Evolutionary conservation across 441 rosid species (phyloP).

Genomic region (Cnidoscolus chayamansa): DNA sequence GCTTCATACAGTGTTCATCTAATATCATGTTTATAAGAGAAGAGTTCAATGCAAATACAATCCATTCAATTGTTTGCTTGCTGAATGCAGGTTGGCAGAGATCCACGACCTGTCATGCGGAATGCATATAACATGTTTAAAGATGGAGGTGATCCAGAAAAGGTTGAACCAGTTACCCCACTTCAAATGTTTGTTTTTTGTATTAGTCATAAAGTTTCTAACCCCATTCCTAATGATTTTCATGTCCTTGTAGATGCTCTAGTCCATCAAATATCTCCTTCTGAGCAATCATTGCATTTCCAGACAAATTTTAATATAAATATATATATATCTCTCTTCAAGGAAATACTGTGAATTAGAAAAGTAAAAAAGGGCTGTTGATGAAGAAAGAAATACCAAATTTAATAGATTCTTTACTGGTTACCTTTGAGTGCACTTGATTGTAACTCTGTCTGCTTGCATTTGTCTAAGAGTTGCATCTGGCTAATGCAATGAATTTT

Average conservation of each 20-base stretch:
- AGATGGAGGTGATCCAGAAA: constrained; percentile 84
- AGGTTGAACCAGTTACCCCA: constrained; percentile 37
- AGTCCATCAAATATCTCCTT: not conserved
- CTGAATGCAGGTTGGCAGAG: constrained; percentile 73
- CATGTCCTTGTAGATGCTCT: not conserved
- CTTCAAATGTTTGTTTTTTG: not conserved
- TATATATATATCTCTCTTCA: not conserved
- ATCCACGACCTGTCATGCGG: constrained; percentile 78
- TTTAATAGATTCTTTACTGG: not conserved
- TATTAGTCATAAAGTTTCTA: not conserved
- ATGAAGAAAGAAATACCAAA: not conserved
- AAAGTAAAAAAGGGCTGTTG: not conserved
- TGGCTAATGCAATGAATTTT: constrained; percentile 7
- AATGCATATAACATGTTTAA: constrained; percentile 75
- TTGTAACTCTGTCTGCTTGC: not conserved
- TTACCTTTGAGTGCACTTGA: not conserved
- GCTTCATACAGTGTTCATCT: not conserved
- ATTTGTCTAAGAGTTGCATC: constrained; percentile 9
- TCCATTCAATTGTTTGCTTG: constrained; percentile 1
- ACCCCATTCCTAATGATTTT: not conserved
- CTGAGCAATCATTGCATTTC: not conserved
- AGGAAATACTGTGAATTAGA: not conserved
- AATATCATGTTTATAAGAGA: not conserved
- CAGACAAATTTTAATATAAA: no score
- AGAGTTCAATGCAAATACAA: not conserved